Base-by-base conservation (phyloP, 2,329 filamentous ascomycete species). In the Curvularia sp. region DNA sequence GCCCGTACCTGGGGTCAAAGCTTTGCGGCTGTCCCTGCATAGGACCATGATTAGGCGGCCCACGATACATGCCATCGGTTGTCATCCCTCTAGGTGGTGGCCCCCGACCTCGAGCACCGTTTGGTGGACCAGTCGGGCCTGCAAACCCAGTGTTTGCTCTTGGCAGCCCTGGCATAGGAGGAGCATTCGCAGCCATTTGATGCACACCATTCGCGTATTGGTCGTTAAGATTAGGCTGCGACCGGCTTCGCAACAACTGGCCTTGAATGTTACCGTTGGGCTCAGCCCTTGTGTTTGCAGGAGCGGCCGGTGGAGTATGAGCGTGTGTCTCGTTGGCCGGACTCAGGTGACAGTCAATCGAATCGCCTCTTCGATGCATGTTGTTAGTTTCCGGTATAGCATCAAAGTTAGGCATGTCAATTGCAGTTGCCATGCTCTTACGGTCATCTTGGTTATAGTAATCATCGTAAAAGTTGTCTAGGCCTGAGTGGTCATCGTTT, bases 141-240 rank as follows among this genome's bases (percentile, higher is more conserved):
- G 66, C 63, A 25, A 73, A 70, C 4, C 66, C 53, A 77, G 83
- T 70, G 82, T 78, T 39, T 78, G 65, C 70, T 49, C 67, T 80
- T 10, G 87, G 87, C 28, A 88, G 76, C 2, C 81, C 79, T 15
- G 75, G 74, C 38, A 77, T 63, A 1, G 69, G 68, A 21, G 86
- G 86, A 19, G 82, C 80, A 65, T 91, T 87, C 25, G 80, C 83
- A 1, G 86, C 87, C 83, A 93, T 89, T 69, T 92, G 91, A 65
- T 92, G 92, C 1, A 90, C 83, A 10, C 54, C 61, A 42, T 70
- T 67, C 15, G 62, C 59, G 42, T 76, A 73, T 43, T 74, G 74
- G 0, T 64, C 68, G 52, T 76, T 70, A 49, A 90, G 77, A 69
- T 90, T 85, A 28, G 88, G 87, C 69, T 91, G 88, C 10, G 88